These are phyloP conservation scores for Jatropha multifida DNA, from an alignment of 441 rosid species.

Conservation along the genomic window DNA sequence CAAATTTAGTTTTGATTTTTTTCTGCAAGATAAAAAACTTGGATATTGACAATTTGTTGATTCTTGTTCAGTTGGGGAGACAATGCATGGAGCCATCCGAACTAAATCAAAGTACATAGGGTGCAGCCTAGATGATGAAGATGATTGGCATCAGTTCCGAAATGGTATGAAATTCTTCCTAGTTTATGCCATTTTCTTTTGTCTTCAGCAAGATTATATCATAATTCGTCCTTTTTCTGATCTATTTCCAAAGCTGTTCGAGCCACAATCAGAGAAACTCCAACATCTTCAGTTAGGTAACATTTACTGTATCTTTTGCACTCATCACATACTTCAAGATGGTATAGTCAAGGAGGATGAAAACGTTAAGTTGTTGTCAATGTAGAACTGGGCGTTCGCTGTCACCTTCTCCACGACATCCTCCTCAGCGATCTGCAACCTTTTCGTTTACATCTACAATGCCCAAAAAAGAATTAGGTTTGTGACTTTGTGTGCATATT, in stretches of 20 bases:
- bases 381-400: slow-evolving; percentile 70
- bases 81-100: slow-evolving; percentile 51
- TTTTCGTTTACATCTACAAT: slow-evolving; percentile 70
- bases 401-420: slow-evolving; percentile 57
- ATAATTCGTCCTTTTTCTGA: slow-evolving; percentile 19
- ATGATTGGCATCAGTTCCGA: slow-evolving; percentile 79
- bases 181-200: slow-evolving; percentile 2
- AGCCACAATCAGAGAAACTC: slow-evolving; percentile 76
- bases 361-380: slow-evolving; percentile 6
- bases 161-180: slow-evolving; percentile 46
- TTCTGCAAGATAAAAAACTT: slow-evolving; percentile 8
- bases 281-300: slow-evolving; percentile 52
- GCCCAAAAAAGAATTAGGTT: slow-evolving; percentile 59
- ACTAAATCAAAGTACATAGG: slow-evolving; percentile 63
- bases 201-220: slow-evolving; percentile 13
- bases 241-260: slow-evolving; percentile 53
- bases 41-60: background rate
- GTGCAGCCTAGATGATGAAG: slow-evolving; percentile 79
- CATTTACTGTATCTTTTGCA: background rate
- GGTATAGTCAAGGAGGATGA: background rate
- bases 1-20: background rate
- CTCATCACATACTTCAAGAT: background rate
- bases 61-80: slow-evolving; percentile 67
- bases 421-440: slow-evolving; percentile 62
- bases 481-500: slow-evolving; percentile 16